These are phyloP conservation scores for Reutealis trisperma DNA, from an alignment of 345 rosid species.

Conservation along the genomic window DNA sequence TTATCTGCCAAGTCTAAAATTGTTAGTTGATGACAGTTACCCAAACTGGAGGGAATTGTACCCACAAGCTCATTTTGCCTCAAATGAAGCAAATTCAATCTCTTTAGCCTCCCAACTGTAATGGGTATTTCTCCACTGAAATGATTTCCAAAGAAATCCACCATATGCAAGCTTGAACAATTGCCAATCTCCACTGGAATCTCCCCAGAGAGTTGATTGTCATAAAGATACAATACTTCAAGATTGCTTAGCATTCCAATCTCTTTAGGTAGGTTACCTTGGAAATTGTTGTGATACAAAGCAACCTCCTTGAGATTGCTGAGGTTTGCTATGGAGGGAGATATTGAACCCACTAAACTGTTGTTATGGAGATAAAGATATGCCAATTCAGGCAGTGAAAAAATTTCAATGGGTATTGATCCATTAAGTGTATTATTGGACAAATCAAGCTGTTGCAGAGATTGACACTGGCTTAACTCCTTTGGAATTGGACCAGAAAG, in stretches of 20 bases:
- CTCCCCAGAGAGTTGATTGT: constrained; percentile 65
- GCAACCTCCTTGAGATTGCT: constrained; percentile 64
- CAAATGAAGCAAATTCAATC: constrained; percentile 64
- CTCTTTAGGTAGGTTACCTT: constrained; percentile 65
- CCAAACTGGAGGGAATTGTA: constrained; percentile 64
- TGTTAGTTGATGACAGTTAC: constrained; percentile 64
- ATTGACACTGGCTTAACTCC: constrained; percentile 54
- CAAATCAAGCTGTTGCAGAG: constrained; percentile 73
- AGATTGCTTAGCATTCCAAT: constrained; percentile 57
- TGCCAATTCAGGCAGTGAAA: constrained; percentile 47
- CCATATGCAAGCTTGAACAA: constrained; percentile 70
- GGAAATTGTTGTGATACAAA: constrained; percentile 72
- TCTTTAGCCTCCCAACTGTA: constrained; percentile 57
- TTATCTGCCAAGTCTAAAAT: constrained; percentile 93
- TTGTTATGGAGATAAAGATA: constrained; percentile 88
- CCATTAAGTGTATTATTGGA: constrained; percentile 76
- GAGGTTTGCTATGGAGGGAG: constrained; percentile 66
- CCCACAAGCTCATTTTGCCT: constrained; percentile 80
- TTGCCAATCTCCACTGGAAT: constrained; percentile 85
- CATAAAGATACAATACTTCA: constrained; percentile 68
- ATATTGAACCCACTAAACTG: constrained; percentile 69
- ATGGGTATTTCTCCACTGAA: constrained; percentile 69
- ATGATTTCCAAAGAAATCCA: constrained; percentile 77
- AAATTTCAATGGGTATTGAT: constrained; percentile 60
- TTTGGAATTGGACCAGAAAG: constrained; percentile 70